Conservation (phyloP, 1,284 basidiomycete genomes). For the Trichosporon asahii region DNA sequence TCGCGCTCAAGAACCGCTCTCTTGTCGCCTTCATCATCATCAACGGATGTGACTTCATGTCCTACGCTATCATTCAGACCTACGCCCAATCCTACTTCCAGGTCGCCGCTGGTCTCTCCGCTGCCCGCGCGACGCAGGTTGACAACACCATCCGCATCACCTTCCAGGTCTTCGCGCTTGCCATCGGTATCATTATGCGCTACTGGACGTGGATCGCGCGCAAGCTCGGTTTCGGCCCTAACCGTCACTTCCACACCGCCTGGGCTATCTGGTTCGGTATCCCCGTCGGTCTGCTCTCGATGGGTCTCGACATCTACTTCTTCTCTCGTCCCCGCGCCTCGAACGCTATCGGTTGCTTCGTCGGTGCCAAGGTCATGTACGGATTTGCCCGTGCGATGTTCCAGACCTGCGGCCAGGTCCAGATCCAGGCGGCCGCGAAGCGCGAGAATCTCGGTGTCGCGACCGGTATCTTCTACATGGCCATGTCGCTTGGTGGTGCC, state of each 20-base stretch:
- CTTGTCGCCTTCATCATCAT: constrained; percentile 24
- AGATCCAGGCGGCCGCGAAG: constrained; percentile 9
- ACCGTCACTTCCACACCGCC: constrained; percentile 19
- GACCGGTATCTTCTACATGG: constrained; percentile 27
- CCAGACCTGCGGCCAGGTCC: constrained; percentile 6
- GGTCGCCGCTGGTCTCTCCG: constrained; percentile 18
- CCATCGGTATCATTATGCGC: constrained; percentile 21
- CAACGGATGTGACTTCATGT: constrained; percentile 26
- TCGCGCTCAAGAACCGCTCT: constrained; percentile 22
- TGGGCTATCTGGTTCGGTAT: constrained; percentile 22
- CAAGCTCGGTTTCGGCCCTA: constrained; percentile 14
- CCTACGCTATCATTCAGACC: constrained; percentile 21
- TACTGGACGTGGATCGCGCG: constrained; percentile 22
- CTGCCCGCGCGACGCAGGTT: constrained; percentile 18
- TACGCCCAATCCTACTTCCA: constrained; percentile 23
- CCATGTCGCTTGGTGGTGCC: constrained; percentile 25
- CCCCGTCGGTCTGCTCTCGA: neutral
- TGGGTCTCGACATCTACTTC: neutral
- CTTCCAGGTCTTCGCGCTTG: constrained; percentile 23
- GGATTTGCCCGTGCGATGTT: neutral
- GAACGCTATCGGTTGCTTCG: neutral
- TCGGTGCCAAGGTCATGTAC: neutral
- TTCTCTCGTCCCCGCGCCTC: neutral
- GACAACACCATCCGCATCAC: constrained; percentile 25
- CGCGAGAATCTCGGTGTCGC: constrained; percentile 23